Percentiles rank a stretch among this genome's conserved stretches.
Conservation (phyloP, 176 grass and related monocot species). For the Bothriochloa decipiens region DNA sequence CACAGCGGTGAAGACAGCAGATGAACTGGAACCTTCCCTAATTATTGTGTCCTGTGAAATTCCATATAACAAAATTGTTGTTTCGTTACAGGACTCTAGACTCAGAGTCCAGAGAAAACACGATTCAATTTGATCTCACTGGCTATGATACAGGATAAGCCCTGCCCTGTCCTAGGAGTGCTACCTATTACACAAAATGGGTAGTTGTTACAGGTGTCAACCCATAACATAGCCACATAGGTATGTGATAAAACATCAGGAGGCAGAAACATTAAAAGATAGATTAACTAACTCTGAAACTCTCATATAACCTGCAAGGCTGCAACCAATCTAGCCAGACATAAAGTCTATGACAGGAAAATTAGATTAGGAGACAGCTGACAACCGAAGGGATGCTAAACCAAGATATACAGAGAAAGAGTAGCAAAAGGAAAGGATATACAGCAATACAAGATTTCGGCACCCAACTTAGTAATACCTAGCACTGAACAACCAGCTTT, state of each 20-base stretch:
- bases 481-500: constrained; percentile 44
- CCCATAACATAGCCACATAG: constrained; percentile 12
- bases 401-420: constrained; percentile 26
- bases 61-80: not conserved
- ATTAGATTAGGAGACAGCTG: not conserved
- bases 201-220: not conserved
- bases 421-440: constrained; percentile 10
- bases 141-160: not conserved
- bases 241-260: constrained; percentile 17
- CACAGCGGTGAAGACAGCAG: too few relatives aligned
- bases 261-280: not conserved
- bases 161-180: not conserved
- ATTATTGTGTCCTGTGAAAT: too few relatives aligned
- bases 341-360: constrained; percentile 17
- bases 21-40: not conserved
- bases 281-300: not conserved
- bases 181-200: constrained; percentile 22
- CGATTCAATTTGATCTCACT: not conserved
- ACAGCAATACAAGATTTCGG: constrained; percentile 24
- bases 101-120: not conserved
- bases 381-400: constrained; percentile 11
- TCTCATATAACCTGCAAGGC: not conserved
- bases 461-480: constrained; percentile 24
- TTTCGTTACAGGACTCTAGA: too few relatives aligned
- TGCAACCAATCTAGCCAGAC: constrained; percentile 12